Conservation (phyloP, 2,329 filamentous ascomycete genomes). For the Calonectria montana region DNA sequence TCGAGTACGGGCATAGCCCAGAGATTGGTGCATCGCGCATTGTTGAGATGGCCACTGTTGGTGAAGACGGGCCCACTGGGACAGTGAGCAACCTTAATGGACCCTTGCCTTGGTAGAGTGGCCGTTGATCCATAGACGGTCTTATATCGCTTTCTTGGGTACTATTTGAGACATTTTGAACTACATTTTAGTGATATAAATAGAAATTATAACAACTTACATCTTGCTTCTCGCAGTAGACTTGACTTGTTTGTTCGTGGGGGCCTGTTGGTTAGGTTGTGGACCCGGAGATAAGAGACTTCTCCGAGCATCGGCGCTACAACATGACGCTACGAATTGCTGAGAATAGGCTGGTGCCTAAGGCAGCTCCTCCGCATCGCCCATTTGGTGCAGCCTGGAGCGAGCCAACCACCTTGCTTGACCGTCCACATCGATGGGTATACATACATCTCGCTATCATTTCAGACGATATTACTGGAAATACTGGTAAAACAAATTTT, state of each 20-base stretch:
- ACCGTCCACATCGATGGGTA: too few species aligned
- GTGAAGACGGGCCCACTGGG: slow-evolving; percentile 43
- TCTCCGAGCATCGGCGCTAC: background rate
- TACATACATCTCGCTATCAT: too few species aligned
- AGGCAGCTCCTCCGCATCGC: too few species aligned
- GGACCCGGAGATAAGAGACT: background rate
- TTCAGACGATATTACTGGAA: too few species aligned
- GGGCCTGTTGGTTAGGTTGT: background rate
- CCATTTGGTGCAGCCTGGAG: too few species aligned
- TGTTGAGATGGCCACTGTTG: slow-evolving; percentile 45
- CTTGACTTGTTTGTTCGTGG: background rate
- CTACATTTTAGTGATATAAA: background rate
- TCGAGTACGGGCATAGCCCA: slow-evolving; percentile 24
- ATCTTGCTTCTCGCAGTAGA: too few species aligned
- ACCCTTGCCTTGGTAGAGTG: slow-evolving; percentile 28
- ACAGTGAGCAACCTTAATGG: slow-evolving; percentile 44
- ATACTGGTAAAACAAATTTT: background rate
- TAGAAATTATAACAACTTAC: background rate
- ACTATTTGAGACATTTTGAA: background rate
- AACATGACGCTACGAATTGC: too few species aligned
- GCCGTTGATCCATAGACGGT: background rate
- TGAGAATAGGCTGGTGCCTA: too few species aligned
- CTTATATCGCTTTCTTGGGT: background rate
- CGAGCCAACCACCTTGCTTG: too few species aligned
- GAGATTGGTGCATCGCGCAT: slow-evolving; percentile 45